A percentile compares a stretch with the other conserved stretches of the same genome.
Conservation (phyloP, 2,329 filamentous ascomycete species). For the Macrophomina tecta region DNA sequence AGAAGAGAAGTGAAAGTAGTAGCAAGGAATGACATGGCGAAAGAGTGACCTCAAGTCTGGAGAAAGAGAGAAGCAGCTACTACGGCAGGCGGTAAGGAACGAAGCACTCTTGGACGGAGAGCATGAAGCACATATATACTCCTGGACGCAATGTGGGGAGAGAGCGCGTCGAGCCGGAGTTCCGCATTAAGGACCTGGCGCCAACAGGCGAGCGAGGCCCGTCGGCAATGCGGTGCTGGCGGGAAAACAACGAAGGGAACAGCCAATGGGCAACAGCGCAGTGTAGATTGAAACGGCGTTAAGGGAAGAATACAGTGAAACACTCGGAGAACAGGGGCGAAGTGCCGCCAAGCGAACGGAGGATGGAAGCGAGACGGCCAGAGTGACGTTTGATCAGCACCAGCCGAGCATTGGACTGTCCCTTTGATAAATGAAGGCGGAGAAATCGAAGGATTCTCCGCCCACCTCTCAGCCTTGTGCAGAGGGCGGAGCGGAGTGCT, state of each 20-base stretch:
- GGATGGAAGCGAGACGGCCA: conserved; percentile 4
- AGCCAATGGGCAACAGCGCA: conserved; percentile 4
- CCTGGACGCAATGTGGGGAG: conserved; percentile 2
- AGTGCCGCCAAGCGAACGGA: conserved; percentile 14
- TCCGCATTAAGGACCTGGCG: conserved; percentile 11
- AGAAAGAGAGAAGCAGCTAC: conserved; percentile 12
- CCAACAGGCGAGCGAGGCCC: conserved; percentile 13
- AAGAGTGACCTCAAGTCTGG: conserved; percentile 13
- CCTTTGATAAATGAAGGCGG: conserved; percentile 23
- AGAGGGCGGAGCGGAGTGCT: conserved; percentile 18
- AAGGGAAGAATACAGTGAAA: conserved; percentile 11
- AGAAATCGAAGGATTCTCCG: conserved; percentile 9
- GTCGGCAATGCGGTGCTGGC: conserved; percentile 18
- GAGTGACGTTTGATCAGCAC: conserved; percentile 16
- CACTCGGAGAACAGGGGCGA: conserved; percentile 21
- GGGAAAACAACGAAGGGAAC: conserved; percentile 16
- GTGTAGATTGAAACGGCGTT: conserved; percentile 24
- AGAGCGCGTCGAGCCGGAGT: conserved; percentile 16
- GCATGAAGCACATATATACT: conserved; percentile 20
- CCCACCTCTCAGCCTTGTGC: not conserved
- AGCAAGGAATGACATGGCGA: conserved; percentile 28
- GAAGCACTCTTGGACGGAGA: not conserved
- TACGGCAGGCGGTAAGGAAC: conserved; percentile 6
- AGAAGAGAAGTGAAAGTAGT: conserved; percentile 31
- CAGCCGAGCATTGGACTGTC: conserved; percentile 18